phyloP scores from a whole-genome alignment of 2,329 filamentous ascomycete genomes.

The Colletotrichum sp. region DNA sequence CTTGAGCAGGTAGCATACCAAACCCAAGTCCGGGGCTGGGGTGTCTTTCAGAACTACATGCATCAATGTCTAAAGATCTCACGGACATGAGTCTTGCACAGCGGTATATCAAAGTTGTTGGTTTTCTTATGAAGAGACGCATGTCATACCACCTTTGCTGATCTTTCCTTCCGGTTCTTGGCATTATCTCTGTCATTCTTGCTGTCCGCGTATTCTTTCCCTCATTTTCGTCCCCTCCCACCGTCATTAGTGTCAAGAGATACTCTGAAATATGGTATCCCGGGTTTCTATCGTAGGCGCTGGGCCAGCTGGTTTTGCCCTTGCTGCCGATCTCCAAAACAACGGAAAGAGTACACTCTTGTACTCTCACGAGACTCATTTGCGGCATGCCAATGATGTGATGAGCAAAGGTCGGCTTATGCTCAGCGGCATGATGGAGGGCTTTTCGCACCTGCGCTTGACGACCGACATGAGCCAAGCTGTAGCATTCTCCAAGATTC shows the following conservation, averaged over 20 bases:
- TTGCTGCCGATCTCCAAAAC: constrained; percentile 4
- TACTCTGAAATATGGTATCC: background rate
- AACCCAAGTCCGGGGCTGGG: background rate
- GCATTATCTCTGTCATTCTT: background rate
- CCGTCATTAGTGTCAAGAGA: background rate
- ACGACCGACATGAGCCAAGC: constrained; percentile 2
- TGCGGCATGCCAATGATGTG: background rate
- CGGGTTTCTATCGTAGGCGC: background rate
- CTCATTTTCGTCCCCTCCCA: no score
- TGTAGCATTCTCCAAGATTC: background rate
- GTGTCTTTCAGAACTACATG: background rate
- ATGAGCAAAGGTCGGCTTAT: background rate
- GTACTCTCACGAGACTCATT: constrained; percentile 4
- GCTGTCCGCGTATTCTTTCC: background rate
- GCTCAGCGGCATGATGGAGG: background rate
- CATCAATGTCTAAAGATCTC: background rate
- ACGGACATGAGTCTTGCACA: background rate
- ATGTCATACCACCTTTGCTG: background rate
- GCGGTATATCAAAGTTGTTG: background rate
- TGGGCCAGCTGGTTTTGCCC: constrained; percentile 9
- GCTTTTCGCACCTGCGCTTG: background rate
- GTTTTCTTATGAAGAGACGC: background rate
- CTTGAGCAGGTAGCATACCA: background rate
- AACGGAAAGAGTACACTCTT: background rate
- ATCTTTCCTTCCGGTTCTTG: background rate